Percentiles rank a stretch among this genome's conserved stretches.
phyloP scores from a whole-genome alignment of 2,329 filamentous ascomycete genomes.

The Rhexocercosporidium sp. region DNA sequence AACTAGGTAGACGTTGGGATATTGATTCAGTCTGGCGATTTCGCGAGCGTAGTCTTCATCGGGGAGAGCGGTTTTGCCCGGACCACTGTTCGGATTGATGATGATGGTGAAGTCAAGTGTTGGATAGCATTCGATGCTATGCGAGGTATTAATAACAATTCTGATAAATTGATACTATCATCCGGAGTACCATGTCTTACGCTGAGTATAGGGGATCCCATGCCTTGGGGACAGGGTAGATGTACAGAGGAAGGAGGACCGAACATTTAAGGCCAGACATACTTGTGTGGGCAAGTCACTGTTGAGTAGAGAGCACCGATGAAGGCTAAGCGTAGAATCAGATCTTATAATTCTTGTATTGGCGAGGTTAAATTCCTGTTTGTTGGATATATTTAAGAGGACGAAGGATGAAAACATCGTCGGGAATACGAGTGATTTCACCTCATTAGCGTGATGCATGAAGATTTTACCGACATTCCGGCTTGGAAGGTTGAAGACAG shows the following conservation, averaged over 20 bases:
- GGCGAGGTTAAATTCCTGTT: no score
- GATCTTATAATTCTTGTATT: no score
- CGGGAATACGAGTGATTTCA: no score
- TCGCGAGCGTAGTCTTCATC: slow-evolving; percentile 17
- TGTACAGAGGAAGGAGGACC: slow-evolving; percentile 35
- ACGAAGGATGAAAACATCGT: no score
- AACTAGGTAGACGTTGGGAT: slow-evolving; percentile 14
- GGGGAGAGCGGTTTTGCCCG: slow-evolving; percentile 7
- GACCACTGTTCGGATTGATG: slow-evolving; percentile 21
- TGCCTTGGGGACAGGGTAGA: slow-evolving; percentile 30
- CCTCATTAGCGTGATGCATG: no score
- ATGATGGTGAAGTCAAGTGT: slow-evolving; percentile 20
- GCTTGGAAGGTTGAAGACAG: no score
- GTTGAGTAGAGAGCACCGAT: background rate
- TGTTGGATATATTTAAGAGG: no score
- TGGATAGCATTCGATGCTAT: slow-evolving; percentile 15
- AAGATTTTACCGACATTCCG: no score
- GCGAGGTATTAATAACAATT: no score
- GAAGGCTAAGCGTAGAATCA: no score
- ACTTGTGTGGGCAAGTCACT: background rate
- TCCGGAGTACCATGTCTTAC: slow-evolving; percentile 13
- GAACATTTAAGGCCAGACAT: slow-evolving; percentile 15
- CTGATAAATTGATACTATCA: background rate
- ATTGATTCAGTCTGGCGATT: slow-evolving; percentile 11
- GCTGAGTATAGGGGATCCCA: slow-evolving; percentile 29